Percentiles rank a stretch among this genome's conserved stretches.
phyloP scores from a whole-genome alignment of 169 alveolate species.

The Eimeria acervulina region DNA sequence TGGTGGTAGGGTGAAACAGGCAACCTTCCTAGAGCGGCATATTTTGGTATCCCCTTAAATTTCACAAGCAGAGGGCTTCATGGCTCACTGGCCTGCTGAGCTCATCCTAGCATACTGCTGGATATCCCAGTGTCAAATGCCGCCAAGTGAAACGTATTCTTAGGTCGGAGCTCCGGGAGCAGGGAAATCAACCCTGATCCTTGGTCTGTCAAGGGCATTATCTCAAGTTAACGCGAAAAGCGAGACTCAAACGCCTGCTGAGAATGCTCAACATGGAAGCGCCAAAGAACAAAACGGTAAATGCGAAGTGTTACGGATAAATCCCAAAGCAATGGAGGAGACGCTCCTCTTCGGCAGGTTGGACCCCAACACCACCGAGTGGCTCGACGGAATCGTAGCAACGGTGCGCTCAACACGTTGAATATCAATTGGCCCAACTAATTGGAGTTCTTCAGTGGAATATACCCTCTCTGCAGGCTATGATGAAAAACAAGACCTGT shows the following conservation, averaged over 20 bases:
- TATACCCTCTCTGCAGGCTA: not conserved
- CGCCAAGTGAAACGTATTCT: not conserved
- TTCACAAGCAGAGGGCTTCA: not conserved
- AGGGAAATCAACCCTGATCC: slow-evolving; percentile 59
- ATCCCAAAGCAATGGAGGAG: slow-evolving; percentile 96
- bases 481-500: not conserved
- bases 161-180: slow-evolving; percentile 81
- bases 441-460: slow-evolving; percentile 27
- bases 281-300: not conserved
- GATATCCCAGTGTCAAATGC: not conserved
- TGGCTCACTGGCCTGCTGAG: not conserved
- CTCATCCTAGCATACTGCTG: not conserved
- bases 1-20: slow-evolving; percentile 92
- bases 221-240: not conserved
- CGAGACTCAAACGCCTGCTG: not conserved
- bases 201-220: slow-evolving; percentile 62
- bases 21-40: not conserved
- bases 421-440: not conserved
- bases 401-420: slow-evolving; percentile 89
- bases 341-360: slow-evolving; percentile 94
- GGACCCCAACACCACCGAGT: slow-evolving; percentile 97
- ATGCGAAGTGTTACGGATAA: slow-evolving; percentile 87
- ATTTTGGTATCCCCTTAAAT: not conserved
- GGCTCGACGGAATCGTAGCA: slow-evolving; percentile 96
- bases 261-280: not conserved